Conservation (phyloP, 2,329 filamentous ascomycete genomes). For the Onygenales sp. region DNA sequence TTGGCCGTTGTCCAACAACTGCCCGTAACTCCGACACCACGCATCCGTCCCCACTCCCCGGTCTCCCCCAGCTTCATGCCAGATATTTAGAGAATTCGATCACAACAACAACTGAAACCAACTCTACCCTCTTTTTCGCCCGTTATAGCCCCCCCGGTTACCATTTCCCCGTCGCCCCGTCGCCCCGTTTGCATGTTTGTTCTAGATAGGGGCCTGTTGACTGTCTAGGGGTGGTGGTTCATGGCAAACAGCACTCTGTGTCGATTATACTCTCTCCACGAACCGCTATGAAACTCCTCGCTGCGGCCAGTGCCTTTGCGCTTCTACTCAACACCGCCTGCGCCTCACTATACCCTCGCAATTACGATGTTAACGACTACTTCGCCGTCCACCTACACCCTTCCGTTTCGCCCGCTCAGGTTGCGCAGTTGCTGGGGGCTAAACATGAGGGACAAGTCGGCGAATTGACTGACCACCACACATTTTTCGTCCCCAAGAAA, state of each 20-base stretch:
- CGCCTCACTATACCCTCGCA: conserved; percentile 48
- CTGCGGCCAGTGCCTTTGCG: conserved; percentile 1
- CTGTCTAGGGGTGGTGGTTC: not conserved
- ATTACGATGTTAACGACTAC: conserved; percentile 78
- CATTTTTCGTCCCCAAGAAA: conserved; percentile 62
- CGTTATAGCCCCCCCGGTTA: not conserved
- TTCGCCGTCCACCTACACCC: conserved; percentile 79
- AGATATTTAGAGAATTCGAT: not conserved
- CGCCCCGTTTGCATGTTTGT: not conserved
- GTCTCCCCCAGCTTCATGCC: not conserved
- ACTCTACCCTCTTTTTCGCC: not conserved
- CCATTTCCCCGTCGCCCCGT: not conserved
- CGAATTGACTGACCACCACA: conserved; percentile 68
- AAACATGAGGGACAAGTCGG: conserved; percentile 73
- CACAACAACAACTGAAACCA: not conserved
- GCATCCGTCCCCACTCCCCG: not conserved
- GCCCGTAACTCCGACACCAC: too few relatives aligned
- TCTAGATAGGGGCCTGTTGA: not conserved
- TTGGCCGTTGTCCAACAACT: too few relatives aligned
- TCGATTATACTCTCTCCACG: not conserved
- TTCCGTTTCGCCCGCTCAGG: conserved; percentile 46
- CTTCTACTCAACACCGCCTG: conserved; percentile 32
- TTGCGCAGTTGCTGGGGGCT: conserved; percentile 66
- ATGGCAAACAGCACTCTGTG: not conserved
- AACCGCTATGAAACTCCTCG: conserved; percentile 7